A percentile compares a stretch with the other conserved stretches of the same genome.
Conservation (phyloP, 1,284 basidiomycete genomes). For the Austroboletus olivaceoglutinosus region DNA sequence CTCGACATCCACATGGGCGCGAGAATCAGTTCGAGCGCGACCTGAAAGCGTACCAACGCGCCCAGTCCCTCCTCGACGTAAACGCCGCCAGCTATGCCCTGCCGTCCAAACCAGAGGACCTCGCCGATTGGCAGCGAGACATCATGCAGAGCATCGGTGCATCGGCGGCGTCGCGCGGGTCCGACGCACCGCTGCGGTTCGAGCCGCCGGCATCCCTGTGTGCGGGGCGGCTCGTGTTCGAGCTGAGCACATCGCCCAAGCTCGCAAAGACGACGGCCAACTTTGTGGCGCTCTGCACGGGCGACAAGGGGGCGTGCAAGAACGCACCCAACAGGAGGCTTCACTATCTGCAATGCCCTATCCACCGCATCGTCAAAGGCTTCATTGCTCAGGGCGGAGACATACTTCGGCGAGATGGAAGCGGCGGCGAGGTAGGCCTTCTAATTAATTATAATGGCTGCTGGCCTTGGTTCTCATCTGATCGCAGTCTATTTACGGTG, state of each 20-base stretch:
- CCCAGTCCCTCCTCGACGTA: constrained; percentile 36
- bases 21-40: constrained; percentile 12
- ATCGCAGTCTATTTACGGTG: constrained; percentile 47
- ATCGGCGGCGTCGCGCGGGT: constrained; percentile 35
- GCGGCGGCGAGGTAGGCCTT: constrained; percentile 45
- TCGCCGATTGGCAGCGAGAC: constrained; percentile 43
- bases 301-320: constrained; percentile 47
- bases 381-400: constrained; percentile 53
- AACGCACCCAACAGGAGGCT: constrained; percentile 46
- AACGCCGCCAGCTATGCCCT: constrained; percentile 42
- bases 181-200: constrained; percentile 34
- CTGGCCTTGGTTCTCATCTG: constrained; percentile 10
- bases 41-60: constrained; percentile 29
- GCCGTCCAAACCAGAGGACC: constrained; percentile 31
- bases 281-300: constrained; percentile 48
- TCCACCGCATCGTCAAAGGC: constrained; percentile 47
- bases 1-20: constrained; percentile 43
- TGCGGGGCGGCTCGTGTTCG: constrained; percentile 41
- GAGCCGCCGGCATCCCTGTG: constrained; percentile 35
- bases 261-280: constrained; percentile 47
- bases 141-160: constrained; percentile 43
- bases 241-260: constrained; percentile 37
- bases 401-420: constrained; percentile 49
- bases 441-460: neutral
- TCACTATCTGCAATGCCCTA: constrained; percentile 42